Conservation (phyloP, 2,329 filamentous ascomycete genomes). For the Herpotrichia juniperi region DNA sequence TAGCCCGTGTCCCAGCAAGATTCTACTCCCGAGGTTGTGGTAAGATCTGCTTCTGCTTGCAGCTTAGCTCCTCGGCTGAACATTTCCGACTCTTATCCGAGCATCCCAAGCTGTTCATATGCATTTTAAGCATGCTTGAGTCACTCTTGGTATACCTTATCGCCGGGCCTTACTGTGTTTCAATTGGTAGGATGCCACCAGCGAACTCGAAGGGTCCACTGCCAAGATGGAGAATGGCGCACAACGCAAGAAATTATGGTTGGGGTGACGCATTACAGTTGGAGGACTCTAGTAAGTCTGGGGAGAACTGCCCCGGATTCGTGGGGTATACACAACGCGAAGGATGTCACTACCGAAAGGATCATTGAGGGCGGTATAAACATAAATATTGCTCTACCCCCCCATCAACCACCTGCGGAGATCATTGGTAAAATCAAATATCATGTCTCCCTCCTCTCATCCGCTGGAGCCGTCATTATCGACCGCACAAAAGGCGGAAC, state of each 20-base stretch:
- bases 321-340: not conserved
- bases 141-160: not conserved
- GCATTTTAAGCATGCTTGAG: not conserved
- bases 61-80: not conserved
- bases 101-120: not conserved
- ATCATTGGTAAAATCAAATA: not conserved
- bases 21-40: not conserved
- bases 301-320: too few species aligned
- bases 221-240: not conserved
- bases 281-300: not conserved
- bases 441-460: not conserved
- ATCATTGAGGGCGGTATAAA: not conserved
- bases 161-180: not conserved
- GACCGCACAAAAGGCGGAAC: slow-evolving; percentile 5
- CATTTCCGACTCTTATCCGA: slow-evolving; percentile 1
- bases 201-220: not conserved
- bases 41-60: not conserved
- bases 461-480: slow-evolving; percentile 1
- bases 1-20: too few species aligned
- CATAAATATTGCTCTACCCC: too few species aligned
- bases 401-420: too few species aligned
- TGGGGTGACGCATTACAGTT: not conserved
- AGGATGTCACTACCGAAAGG: not conserved
- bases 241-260: not conserved
- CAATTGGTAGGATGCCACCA: not conserved